phyloP scores from a whole-genome alignment of 1,284 basidiomycete species.

The Retiboletus fuscus region DNA sequence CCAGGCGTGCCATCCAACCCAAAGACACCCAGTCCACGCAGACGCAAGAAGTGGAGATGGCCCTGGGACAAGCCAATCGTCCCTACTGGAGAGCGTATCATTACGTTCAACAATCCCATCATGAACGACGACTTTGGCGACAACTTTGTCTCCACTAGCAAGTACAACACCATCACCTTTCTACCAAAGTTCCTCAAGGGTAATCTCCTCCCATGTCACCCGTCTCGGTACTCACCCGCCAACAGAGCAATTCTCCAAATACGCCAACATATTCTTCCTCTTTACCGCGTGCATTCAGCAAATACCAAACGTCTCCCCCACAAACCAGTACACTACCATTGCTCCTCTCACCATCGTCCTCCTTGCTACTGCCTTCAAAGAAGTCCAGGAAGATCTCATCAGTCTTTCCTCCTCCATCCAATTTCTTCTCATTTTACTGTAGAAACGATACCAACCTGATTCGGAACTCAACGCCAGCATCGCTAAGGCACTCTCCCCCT shows the following conservation, averaged over 20 bases:
- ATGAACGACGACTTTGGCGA: constrained; percentile 76
- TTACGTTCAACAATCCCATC: constrained; percentile 78
- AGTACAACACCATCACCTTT: constrained; percentile 93
- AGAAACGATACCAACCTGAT: constrained; percentile 98
- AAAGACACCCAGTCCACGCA: constrained; percentile 33
- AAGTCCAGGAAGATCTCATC: constrained; percentile 93
- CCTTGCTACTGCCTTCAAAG: constrained; percentile 95
- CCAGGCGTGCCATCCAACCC: constrained; percentile 40
- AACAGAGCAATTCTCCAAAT: constrained; percentile 97
- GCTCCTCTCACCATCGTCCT: constrained; percentile 89
- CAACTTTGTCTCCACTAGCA: constrained; percentile 95
- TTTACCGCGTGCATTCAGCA: constrained; percentile 99
- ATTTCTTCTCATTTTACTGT: constrained; percentile 29
- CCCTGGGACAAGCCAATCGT: constrained; percentile 79
- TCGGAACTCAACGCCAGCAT: constrained; percentile 72
- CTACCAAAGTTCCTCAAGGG: constrained; percentile 93
- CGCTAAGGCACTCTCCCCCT: constrained; percentile 80
- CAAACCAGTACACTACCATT: constrained; percentile 96
- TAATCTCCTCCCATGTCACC: constrained; percentile 48
- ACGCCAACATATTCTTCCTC: constrained; percentile 98
- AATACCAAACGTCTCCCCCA: constrained; percentile 97
- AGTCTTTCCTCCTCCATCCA: constrained; percentile 24
- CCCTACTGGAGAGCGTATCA: constrained; percentile 72
- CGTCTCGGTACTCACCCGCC: constrained; percentile 27
- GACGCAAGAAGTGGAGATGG: constrained; percentile 78